Percentiles rank a stretch among this genome's conserved stretches.
Evolutionary conservation across 441 rosid species (phyloP).

Genomic region (Adansonia grandidieri): DNA sequence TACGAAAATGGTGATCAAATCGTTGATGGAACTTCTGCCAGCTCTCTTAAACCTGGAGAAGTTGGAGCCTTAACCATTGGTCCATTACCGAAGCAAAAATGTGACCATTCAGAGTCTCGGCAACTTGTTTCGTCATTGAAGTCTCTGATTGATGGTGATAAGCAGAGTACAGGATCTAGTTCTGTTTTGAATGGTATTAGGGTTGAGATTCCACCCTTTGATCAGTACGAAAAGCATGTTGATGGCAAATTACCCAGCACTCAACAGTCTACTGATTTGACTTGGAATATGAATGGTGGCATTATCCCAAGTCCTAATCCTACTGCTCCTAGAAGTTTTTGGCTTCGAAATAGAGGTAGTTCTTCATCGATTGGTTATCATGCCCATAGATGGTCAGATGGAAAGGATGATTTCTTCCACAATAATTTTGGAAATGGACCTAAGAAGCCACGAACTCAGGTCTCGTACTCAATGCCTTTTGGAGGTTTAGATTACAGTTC

Average conservation of each 20-base stretch:
- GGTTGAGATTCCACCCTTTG: constrained; percentile 61
- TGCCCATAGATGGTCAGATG: constrained; percentile 75
- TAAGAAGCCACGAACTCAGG: constrained; percentile 90
- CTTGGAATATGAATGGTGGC: constrained; percentile 60
- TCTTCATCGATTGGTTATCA: constrained; percentile 46
- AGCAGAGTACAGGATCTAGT: constrained; percentile 39
- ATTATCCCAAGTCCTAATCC: constrained; percentile 76
- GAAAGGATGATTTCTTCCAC: constrained; percentile 57
- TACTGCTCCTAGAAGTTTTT: constrained; percentile 83
- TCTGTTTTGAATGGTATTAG: constrained; percentile 46
- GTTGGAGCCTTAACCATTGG: constrained; percentile 35
- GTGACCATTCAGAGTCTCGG: constrained; percentile 37
- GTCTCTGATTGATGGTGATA: constrained; percentile 41
- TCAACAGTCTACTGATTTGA: constrained; percentile 54
- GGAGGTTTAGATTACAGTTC: constrained; percentile 65
- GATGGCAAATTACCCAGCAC: constrained; percentile 38
- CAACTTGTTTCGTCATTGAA: constrained; percentile 30
- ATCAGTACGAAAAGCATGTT: constrained; percentile 44
- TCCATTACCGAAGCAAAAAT: constrained; percentile 39
- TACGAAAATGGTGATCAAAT: constrained; percentile 35
- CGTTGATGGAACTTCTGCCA: constrained; percentile 35
- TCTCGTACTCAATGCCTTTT: constrained; percentile 77
- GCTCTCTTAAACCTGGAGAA: constrained; percentile 40
- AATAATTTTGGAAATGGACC: constrained; percentile 78
- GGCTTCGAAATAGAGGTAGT: constrained; percentile 70